Conservation (phyloP, 805 yeast species). For the Millerago galiae region DNA sequence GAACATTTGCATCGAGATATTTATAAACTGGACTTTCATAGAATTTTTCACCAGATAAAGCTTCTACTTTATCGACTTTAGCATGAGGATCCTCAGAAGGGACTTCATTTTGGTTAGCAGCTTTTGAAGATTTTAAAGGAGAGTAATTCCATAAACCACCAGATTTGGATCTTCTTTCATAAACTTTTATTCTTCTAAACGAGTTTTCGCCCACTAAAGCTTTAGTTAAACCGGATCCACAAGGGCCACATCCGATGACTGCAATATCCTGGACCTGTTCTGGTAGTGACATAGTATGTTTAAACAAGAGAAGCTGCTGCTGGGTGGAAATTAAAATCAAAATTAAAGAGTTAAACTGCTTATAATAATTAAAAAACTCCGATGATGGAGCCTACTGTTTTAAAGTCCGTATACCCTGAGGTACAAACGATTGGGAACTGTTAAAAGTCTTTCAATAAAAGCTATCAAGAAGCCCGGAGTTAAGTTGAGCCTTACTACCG, state of each 20-base stretch:
- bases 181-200: conserved; percentile 45
- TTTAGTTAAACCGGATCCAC: conserved; percentile 60
- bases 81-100: conserved; percentile 27
- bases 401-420: not conserved
- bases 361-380: not conserved
- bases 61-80: conserved; percentile 13
- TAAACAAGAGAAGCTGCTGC: not conserved
- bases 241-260: conserved; percentile 75
- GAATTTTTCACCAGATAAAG: conserved; percentile 23
- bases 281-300: not conserved
- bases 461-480: not conserved
- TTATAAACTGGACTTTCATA: conserved; percentile 58
- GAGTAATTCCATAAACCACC: conserved; percentile 79
- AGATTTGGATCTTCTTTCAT: conserved; percentile 48
- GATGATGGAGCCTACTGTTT: not conserved
- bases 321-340: not conserved
- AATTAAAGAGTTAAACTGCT: not conserved
- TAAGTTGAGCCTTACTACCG: no score
- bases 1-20: conserved; percentile 63
- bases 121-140: conserved; percentile 9
- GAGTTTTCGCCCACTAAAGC: conserved; percentile 49
- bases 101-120: conserved; percentile 8
- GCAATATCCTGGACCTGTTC: conserved; percentile 34
- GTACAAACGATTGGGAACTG: no score
- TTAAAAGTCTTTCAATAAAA: no score